Evolutionary conservation across 2,329 filamentous ascomycete species (phyloP), one percentile per base, ranked within the genome.

Genomic region (Paraphoma sp.): DNA sequence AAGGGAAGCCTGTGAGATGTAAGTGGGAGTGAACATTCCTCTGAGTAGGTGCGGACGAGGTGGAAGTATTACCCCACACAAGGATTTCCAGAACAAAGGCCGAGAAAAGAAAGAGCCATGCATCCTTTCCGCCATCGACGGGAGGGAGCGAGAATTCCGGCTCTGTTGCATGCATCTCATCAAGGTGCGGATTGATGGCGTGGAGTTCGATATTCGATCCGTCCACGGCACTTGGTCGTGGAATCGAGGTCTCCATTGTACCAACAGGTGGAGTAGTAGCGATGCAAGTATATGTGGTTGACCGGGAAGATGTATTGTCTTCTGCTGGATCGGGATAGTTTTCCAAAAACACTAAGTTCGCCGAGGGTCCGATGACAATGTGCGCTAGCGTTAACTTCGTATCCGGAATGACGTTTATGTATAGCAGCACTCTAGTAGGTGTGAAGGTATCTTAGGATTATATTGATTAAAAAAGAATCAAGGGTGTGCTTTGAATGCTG

Each of bases 1-100:
- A 87, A 0, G 87, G 85, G 54, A 91, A 90, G 2, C 88, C 87
- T 89, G 23, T 18, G 17, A 10, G n/a, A 8, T 45, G 43, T 45
- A 2, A 45, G 23, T n/a, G 18, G 10, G 14, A n/a, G 33, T 14
- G 7, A 14, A 14, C 30, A 28, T 29, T 14, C 3, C 3, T 23
- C 23, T 23, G 5, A 5, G 2, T 23, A 23, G 10, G 16, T 10
- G 9, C 12, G 43, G 18, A 18, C 9, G 30, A 28, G n/a, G 14
- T 28, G 28, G 23, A 59, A 54, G 48, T 6, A 11, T 38, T 59
- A 71, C 69, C 69, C 83, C 82, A 86, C 28, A 85, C 77, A 16
- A 84, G 71, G 40, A 79, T 75, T 54, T 86, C 83, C 14, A 85
- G 71, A 11, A 83, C 57, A 60, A 82, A 83, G 47, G 79, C 80